Percentiles rank a stretch among this genome's conserved stretches.
Conservation (phyloP, 345 rosid genomes). For the Abelmoschus esculentus region DNA sequence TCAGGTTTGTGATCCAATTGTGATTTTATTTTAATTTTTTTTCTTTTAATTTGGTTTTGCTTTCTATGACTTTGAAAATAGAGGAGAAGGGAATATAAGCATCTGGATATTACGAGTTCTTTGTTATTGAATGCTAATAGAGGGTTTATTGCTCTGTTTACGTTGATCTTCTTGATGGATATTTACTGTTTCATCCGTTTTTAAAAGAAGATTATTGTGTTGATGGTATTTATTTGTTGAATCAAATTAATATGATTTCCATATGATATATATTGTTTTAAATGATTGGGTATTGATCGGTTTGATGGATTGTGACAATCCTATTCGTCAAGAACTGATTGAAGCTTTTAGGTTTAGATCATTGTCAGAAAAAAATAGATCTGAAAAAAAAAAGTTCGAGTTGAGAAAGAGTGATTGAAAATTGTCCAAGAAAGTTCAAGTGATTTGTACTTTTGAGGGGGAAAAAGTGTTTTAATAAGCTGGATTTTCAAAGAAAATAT, state of each 20-base stretch:
- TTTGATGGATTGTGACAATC: background rate
- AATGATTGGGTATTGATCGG: background rate
- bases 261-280: background rate
- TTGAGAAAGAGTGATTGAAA: background rate
- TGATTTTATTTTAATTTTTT: background rate
- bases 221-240: background rate
- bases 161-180: constrained; percentile 1
- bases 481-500: background rate
- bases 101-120: background rate
- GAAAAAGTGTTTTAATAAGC: background rate
- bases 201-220: background rate
- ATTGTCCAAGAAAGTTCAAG: background rate
- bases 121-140: background rate
- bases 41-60: constrained; percentile 1
- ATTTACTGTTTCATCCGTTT: background rate
- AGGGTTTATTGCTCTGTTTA: background rate
- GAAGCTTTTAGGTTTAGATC: background rate
- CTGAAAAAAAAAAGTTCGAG: too few relatives aligned
- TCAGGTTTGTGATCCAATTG: constrained; percentile 38
- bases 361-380: too few relatives aligned
- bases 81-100: background rate
- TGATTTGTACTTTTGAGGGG: background rate
- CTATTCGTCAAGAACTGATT: background rate
- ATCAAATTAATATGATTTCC: background rate
- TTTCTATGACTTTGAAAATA: constrained; percentile 4